Conservation (phyloP, 2,329 filamentous ascomycete species). For the Colletotrichum graminicola region DNA sequence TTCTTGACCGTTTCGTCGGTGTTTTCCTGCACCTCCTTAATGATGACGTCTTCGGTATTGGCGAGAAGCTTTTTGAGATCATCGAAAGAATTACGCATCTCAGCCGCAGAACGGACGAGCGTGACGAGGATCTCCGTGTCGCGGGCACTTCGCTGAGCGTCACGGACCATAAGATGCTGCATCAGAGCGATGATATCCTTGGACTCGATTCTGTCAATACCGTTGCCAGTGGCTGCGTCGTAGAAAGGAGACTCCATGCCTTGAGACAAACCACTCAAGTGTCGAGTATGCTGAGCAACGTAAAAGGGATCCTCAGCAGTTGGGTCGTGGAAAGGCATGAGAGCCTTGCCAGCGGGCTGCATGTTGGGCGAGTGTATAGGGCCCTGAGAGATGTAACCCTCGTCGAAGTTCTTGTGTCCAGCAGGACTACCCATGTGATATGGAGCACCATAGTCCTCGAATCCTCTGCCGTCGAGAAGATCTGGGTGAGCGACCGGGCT, state of each 20-base stretch:
- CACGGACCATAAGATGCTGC: constrained; percentile 97
- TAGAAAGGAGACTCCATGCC: constrained; percentile 92
- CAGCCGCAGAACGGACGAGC: constrained; percentile 90
- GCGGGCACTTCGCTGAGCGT: constrained; percentile 94
- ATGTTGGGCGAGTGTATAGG: constrained; percentile 68
- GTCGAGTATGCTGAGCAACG: constrained; percentile 69
- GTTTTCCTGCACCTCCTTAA: constrained; percentile 87
- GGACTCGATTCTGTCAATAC: constrained; percentile 92
- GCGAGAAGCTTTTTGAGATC: constrained; percentile 94
- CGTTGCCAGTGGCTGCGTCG: constrained; percentile 87
- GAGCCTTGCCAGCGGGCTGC: constrained; percentile 67
- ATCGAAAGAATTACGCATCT: constrained; percentile 97
- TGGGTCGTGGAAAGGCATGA: constrained; percentile 53
- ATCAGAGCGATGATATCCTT: constrained; percentile 97
- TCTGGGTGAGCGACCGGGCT: constrained; percentile 72
- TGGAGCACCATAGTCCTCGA: constrained; percentile 56
- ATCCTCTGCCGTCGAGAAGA: constrained; percentile 57
- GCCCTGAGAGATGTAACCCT: constrained; percentile 89
- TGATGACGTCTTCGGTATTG: constrained; percentile 89
- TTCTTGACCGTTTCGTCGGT: constrained; percentile 88
- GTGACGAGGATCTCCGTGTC: constrained; percentile 97
- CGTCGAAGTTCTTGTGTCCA: constrained; percentile 76
- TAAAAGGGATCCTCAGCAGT: constrained; percentile 77
- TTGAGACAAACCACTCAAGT: constrained; percentile 90
- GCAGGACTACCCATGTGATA: constrained; percentile 68